phyloP scores from a whole-genome alignment of 2,329 filamentous ascomycete species.

The Talaromyces sp. region DNA sequence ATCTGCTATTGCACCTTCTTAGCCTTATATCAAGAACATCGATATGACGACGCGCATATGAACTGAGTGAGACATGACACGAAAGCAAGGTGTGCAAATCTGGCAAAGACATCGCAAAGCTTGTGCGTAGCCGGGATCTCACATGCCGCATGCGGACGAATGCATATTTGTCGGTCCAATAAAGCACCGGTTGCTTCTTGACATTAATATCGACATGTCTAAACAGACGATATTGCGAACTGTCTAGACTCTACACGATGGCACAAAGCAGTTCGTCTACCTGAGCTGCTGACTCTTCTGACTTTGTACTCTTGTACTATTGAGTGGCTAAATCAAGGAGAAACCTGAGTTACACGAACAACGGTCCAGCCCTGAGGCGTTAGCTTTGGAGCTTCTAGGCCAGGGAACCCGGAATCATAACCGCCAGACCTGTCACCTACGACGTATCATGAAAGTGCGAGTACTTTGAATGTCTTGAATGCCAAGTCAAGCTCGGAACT shows the following conservation, averaged over 20 bases:
- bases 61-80: neutral
- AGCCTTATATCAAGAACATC: neutral
- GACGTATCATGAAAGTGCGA: no score
- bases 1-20: neutral
- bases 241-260: neutral
- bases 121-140: neutral
- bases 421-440: no score
- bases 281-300: no score
- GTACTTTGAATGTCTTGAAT: neutral
- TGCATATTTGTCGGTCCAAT: neutral
- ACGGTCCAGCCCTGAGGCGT: neutral
- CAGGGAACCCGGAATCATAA: neutral
- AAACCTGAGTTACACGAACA: neutral
- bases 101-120: neutral
- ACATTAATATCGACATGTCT: neutral
- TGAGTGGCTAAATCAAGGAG: neutral
- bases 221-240: neutral
- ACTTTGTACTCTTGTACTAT: neutral
- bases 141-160: neutral
- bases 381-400: neutral
- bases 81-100: neutral
- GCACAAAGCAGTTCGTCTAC: no score
- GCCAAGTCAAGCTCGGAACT: no score
- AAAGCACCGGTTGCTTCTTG: neutral
- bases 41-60: neutral